These are phyloP conservation scores for Orbilia oligospora DNA, from an alignment of 2,329 filamentous ascomycete genomes.

Conservation along the genomic window DNA sequence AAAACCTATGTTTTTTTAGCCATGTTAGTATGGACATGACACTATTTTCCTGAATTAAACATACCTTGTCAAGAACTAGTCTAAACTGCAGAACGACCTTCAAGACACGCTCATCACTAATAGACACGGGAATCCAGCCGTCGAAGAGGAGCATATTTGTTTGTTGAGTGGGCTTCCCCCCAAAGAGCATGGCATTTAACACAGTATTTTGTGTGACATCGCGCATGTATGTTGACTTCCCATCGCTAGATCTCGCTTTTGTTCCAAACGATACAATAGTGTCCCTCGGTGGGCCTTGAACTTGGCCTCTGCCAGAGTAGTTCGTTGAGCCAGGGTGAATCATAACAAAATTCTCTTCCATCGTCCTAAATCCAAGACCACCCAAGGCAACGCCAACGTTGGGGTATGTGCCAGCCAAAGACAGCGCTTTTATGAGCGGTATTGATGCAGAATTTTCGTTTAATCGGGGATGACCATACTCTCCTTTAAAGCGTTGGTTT, in stretches of 20 bases:
- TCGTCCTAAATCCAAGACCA: slow-evolving; percentile 63
- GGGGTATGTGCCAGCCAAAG: slow-evolving; percentile 68
- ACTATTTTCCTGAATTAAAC: neutral
- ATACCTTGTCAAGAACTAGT: slow-evolving; percentile 55
- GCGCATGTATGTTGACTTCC: slow-evolving; percentile 62
- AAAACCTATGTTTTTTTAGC: slow-evolving; percentile 35
- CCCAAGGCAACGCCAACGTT: slow-evolving; percentile 67
- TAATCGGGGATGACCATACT: slow-evolving; percentile 66
- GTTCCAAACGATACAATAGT: slow-evolving; percentile 62
- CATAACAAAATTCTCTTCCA: slow-evolving; percentile 64
- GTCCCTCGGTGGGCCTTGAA: slow-evolving; percentile 48
- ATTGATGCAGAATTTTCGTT: slow-evolving; percentile 69
- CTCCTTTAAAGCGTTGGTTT: slow-evolving; percentile 47
- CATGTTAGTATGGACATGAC: neutral
- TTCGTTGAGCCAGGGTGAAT: slow-evolving; percentile 64
- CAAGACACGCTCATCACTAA: slow-evolving; percentile 47
- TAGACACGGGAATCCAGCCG: slow-evolving; percentile 62
- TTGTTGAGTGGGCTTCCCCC: slow-evolving; percentile 60
- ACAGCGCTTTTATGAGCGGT: slow-evolving; percentile 69
- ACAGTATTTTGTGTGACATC: slow-evolving; percentile 63
- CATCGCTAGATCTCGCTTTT: slow-evolving; percentile 63
- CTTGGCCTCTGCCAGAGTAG: slow-evolving; percentile 59
- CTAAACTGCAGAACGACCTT: slow-evolving; percentile 53
- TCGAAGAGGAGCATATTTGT: slow-evolving; percentile 62
- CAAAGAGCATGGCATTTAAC: slow-evolving; percentile 63